These are phyloP conservation scores for Coleophoma eucalyptorum DNA, from an alignment of 2,329 filamentous ascomycete genomes.

Conservation along the genomic window DNA sequence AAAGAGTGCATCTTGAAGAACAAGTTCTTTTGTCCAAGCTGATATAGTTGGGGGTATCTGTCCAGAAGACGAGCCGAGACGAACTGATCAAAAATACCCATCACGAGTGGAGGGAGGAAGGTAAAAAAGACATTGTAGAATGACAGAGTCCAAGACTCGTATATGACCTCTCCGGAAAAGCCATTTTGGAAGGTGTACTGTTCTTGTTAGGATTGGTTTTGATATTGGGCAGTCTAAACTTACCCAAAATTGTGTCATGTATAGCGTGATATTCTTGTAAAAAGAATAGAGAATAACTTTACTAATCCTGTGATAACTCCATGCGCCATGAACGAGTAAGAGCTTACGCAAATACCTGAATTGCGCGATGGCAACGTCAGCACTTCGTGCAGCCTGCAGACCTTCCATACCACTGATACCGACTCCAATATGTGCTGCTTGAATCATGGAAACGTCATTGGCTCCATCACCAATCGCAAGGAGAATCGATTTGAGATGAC, in stretches of 20 bases:
- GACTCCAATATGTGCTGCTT: conserved; percentile 95
- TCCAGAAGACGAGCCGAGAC: conserved; percentile 91
- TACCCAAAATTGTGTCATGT: conserved; percentile 99
- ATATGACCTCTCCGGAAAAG: conserved; percentile 96
- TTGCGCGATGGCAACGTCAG: conserved; percentile 92
- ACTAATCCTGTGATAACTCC: conserved; percentile 96
- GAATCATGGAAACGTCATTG: conserved; percentile 99
- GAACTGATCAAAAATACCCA: conserved; percentile 97
- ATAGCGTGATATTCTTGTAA: conserved; percentile 98
- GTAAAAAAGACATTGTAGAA: conserved; percentile 99
- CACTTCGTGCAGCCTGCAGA: conserved; percentile 91
- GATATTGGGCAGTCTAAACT: conserved; percentile 29
- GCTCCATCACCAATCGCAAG: conserved; percentile 96
- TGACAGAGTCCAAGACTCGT: conserved; percentile 98
- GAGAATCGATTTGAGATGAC: conserved; percentile 83
- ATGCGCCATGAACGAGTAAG: conserved; percentile 89
- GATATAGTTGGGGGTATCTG: conserved; percentile 93
- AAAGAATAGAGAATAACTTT: conserved; percentile 98
- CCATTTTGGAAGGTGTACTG: conserved; percentile 97
- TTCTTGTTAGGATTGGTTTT: conserved; percentile 22
- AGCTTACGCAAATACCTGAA: conserved; percentile 94
- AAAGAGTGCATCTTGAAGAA: conserved; percentile 96
- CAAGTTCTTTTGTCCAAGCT: conserved; percentile 84
- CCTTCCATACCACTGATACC: conserved; percentile 97
- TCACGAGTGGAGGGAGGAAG: conserved; percentile 84